phyloP scores from a whole-genome alignment of 2,329 filamentous ascomycete genomes.

The Chaetomium sp. region DNA sequence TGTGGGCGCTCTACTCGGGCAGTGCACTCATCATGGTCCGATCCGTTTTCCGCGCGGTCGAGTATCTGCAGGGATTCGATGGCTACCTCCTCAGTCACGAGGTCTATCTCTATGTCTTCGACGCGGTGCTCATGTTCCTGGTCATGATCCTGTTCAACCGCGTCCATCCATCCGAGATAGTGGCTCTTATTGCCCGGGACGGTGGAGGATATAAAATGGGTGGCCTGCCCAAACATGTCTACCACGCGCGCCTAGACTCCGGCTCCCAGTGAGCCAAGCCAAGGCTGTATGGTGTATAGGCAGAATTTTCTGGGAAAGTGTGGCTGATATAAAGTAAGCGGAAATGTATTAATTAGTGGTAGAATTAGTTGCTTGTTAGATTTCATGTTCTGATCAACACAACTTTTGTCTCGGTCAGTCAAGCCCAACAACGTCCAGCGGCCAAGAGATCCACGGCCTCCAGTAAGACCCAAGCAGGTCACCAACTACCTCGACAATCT shows the following conservation, averaged over 20 bases:
- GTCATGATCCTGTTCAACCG: constrained; percentile 45
- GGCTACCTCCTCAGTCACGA: constrained; percentile 48
- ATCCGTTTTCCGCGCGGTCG: constrained; percentile 50
- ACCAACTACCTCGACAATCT: constrained; percentile 11
- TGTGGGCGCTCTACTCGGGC: constrained; percentile 40
- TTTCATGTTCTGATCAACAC: no score
- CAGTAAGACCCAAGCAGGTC: constrained; percentile 15
- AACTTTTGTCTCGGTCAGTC: neutral
- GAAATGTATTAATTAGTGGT: no score
- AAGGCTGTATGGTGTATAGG: no score
- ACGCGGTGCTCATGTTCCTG: constrained; percentile 45
- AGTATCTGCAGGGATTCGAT: constrained; percentile 48
- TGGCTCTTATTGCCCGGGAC: constrained; percentile 1
- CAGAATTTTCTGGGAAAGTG: no score
- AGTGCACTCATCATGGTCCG: constrained; percentile 47
- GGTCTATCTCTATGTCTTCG: constrained; percentile 48
- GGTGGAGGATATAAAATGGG: neutral
- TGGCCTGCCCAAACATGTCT: neutral
- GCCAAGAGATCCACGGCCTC: constrained; percentile 15
- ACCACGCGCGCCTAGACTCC: neutral
- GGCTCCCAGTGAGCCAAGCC: neutral
- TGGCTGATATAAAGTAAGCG: no score
- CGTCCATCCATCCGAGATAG: constrained; percentile 8
- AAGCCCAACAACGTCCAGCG: constrained; percentile 2
- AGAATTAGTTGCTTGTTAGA: no score